Base-by-base conservation (phyloP, 306 rosid genomes). In the Hippophae rhamnoides region DNA sequence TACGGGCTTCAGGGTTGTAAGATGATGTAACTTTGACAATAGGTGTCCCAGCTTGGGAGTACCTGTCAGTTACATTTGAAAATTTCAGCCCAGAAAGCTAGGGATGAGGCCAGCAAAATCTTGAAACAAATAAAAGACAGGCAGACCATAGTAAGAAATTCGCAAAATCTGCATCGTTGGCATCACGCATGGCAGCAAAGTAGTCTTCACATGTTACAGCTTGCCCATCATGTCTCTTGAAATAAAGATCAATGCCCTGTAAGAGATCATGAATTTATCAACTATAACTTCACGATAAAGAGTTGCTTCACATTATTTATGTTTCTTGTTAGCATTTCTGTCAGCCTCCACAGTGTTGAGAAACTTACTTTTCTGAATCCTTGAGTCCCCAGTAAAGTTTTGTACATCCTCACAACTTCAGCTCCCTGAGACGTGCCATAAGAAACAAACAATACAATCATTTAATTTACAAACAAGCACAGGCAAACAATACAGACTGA, bases 1-100 rank as follows among this genome's bases (percentile, higher is more conserved):
- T 82, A 60, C 23, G 75, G 44, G 84, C 82, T 67, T 88, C 90
- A 5, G 95, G 69, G 64, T 88, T 76, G 73, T 93, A 93, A 52
- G 84, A 84, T 44, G 97, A 80, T 47, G 75, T 76, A 56, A 86
- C 84, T 80, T 80, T 86, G 63, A 88, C 85, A 69, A 27, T 8
- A 69, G 99, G 99, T 54, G 97, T 93, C 72, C 99, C 99, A 64
- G 99, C 99, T 75, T 93, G 99, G 52, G 99, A 93, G 81, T 93
- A 93, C 99, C 99, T 93, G 67, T 55, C 57, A 50, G 38, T 31
- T 31, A 31, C 3, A 31, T 31, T 31, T 31, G 38, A 31, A 31
- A 31, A 52, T 57, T 55, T 23, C 48, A 58, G 60, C 70, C n/a
- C 2, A 5, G 6, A 13, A 48, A 49, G 2, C 14, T 26, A 0